Evolutionary conservation across 257 asterid species (phyloP), one percentile per base, ranked within the genome.

Genomic region (Striga asiatica): DNA sequence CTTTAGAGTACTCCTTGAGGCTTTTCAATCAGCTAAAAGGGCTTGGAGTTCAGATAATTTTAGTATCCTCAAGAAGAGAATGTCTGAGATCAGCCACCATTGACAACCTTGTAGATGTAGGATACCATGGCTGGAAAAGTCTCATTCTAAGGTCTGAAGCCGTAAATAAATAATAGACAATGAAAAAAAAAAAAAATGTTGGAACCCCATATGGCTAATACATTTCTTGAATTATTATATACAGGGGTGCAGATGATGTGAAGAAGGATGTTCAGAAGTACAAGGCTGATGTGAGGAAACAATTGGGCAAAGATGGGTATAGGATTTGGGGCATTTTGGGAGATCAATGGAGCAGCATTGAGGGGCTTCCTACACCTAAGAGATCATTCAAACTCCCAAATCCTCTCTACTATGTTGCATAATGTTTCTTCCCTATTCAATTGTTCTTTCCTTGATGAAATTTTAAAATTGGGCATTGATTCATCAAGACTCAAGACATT

Each of bases 261-360:
- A 49, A 53, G 50, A 75, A 72, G 41, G 75, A 56, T 16, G 62
- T 74, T 3, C 73, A 72, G 24, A 71, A 7, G 8, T 80, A 51
- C 19, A 84, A 88, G 73, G 65, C 85, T 23, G 88, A 71, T 2
- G 82, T 54, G 22, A 79, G 93, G 71, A 75, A 72, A 76, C 65
- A 73, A 46, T 24, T 88, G 71, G 74, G 67, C 6, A 56, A 66
- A 66, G 38, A 38, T 1, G 92, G 96, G 1, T 78, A 71, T 48
- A 69, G 74, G 9, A 60, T 83, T 46, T 77, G 81, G 79, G 96
- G 96, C 6, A 58, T 71, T 3, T 51, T 78, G 49, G 96, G 96
- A 27, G 78, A 74, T 37, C 94, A 86, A 37, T 86, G 89, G 95
- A 84, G 97, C 71, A 88, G 93, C 70, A 68, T 84, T 50, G 73